Conservation (phyloP, 352 stramenopile genomes). For the Sclerospora graminicola region DNA sequence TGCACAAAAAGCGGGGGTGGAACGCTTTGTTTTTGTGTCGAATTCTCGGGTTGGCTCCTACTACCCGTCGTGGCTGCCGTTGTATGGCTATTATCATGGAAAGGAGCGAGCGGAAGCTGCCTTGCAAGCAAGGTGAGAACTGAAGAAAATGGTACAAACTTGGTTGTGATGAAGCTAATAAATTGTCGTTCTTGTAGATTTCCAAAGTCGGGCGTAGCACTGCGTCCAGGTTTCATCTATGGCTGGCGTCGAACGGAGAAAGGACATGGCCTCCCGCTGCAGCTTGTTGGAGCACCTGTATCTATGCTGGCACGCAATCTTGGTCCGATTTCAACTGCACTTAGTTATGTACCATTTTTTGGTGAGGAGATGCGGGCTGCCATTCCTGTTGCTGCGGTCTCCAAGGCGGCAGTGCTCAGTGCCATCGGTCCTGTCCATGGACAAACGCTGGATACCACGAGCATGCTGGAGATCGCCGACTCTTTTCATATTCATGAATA, state of each 20-base stretch:
- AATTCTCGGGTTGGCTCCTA: slow-evolving; percentile 83
- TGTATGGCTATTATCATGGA: slow-evolving; percentile 87
- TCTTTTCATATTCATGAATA: slow-evolving; percentile 74
- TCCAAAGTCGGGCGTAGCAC: slow-evolving; percentile 61
- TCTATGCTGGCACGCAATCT: slow-evolving; percentile 46
- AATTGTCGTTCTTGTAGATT: slow-evolving; percentile 27
- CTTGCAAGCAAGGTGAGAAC: slow-evolving; percentile 40
- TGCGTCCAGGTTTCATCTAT: slow-evolving; percentile 88
- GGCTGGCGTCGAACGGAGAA: slow-evolving; percentile 59
- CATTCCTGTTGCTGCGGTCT: slow-evolving; percentile 53
- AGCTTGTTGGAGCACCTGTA: slow-evolving; percentile 65
- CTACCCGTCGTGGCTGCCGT: slow-evolving; percentile 55
- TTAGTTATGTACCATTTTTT: slow-evolving; percentile 53
- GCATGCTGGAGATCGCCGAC: slow-evolving; percentile 59
- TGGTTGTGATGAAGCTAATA: neutral
- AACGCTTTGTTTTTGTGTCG: slow-evolving; percentile 88
- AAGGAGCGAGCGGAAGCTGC: slow-evolving; percentile 81
- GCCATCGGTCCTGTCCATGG: slow-evolving; percentile 56
- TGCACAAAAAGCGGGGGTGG: slow-evolving; percentile 55
- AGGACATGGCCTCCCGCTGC: slow-evolving; percentile 54
- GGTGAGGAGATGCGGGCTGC: slow-evolving; percentile 58
- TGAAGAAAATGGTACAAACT: neutral
- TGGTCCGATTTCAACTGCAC: slow-evolving; percentile 39
- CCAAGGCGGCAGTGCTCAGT: slow-evolving; percentile 77
- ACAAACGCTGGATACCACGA: slow-evolving; percentile 51